Conservation (phyloP, 257 asterid genomes). For the Lycium ferocissimum region DNA sequence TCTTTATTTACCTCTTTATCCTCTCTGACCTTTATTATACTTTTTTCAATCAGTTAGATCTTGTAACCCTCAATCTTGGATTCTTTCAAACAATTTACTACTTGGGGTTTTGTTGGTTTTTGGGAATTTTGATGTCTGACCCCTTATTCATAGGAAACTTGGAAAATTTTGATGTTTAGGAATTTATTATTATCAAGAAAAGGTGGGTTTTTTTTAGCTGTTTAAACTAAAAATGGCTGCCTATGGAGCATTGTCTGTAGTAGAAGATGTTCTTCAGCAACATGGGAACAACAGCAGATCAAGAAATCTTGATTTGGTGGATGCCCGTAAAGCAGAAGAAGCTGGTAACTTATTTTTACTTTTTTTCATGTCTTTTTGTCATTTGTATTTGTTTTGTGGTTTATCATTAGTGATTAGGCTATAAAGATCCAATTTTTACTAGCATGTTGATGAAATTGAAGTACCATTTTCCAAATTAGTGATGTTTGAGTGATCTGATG, state of each 20-base stretch:
- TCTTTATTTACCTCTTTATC: neutral
- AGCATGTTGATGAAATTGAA: neutral
- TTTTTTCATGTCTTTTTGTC: neutral
- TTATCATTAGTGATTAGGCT: constrained; percentile 3
- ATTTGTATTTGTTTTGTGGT: neutral
- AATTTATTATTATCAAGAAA: constrained; percentile 13
- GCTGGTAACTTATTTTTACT: constrained; percentile 58
- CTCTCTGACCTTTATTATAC: neutral
- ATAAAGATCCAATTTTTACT: neutral
- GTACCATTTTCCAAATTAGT: neutral
- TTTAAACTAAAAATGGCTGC: constrained; percentile 51
- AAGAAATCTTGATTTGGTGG: constrained; percentile 72
- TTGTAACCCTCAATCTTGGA: neutral
- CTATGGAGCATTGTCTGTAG: constrained; percentile 66
- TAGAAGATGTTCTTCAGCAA: constrained; percentile 96
- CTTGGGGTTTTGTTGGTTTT: constrained; percentile 19
- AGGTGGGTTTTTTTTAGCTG: constrained; percentile 2
- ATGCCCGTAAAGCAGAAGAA: constrained; percentile 94
- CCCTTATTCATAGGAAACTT: constrained; percentile 30
- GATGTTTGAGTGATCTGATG: constrained; percentile 26
- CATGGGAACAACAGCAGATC: constrained; percentile 64
- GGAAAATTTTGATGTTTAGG: constrained; percentile 34
- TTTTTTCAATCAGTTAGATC: constrained; percentile 20
- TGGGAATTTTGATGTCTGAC: neutral
- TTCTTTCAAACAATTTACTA: neutral